Percentiles rank a stretch among this genome's conserved stretches.
phyloP scores from a whole-genome alignment of 73 alveolate species.

The Tetrahymena borealis region DNA sequence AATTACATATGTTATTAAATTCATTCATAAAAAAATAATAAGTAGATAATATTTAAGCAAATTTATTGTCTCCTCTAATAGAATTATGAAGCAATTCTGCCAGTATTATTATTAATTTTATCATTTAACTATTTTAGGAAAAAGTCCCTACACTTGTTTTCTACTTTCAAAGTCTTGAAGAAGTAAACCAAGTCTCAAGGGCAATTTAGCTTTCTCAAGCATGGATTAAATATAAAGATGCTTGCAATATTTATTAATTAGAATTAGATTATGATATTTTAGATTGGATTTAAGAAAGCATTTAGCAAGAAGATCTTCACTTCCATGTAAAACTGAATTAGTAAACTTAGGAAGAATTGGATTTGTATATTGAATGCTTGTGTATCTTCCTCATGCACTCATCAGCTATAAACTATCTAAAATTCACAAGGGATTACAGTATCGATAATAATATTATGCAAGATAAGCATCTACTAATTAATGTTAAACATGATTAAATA shows the following conservation, averaged over 20 bases:
- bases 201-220: background rate
- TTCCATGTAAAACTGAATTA: background rate
- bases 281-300: background rate
- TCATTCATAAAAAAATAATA: background rate
- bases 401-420: background rate
- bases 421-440: background rate
- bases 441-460: background rate
- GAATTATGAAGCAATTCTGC: too few species aligned
- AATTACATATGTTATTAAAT: too few species aligned
- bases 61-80: too few species aligned
- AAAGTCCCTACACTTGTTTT: background rate
- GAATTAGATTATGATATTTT: background rate
- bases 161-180: background rate
- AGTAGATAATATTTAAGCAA: too few species aligned
- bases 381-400: background rate
- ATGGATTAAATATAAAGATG: background rate
- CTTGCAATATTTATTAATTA: background rate
- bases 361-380: background rate
- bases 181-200: background rate
- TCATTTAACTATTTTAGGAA: too few species aligned
- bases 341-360: background rate
- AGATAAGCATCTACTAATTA: background rate
- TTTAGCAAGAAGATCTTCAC: background rate
- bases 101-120: too few species aligned
- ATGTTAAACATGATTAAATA: background rate